phyloP scores from a whole-genome alignment of 768 basidiomycete genomes.

The Lactarius hengduanensis region DNA sequence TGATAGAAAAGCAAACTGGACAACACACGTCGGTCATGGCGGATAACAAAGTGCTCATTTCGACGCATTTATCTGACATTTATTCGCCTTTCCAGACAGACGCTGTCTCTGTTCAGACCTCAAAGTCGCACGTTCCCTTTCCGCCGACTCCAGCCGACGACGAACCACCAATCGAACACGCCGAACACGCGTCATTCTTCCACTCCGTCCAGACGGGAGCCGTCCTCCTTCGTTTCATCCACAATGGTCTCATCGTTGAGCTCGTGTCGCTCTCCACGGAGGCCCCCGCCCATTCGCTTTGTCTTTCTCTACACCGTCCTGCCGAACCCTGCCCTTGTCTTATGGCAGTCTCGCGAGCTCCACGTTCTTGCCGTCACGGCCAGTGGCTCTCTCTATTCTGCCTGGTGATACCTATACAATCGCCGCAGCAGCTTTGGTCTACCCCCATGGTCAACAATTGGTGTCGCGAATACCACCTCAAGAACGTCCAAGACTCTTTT shows the following conservation, averaged over 20 bases:
- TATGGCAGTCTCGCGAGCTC: constrained; percentile 48
- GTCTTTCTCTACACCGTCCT: constrained; percentile 71
- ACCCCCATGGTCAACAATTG: constrained; percentile 45
- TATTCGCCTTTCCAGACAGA: constrained; percentile 51
- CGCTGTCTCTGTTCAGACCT: constrained; percentile 56
- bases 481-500: constrained; percentile 43
- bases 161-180: constrained; percentile 66
- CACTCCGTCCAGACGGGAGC: constrained; percentile 59
- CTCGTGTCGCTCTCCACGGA: constrained; percentile 69
- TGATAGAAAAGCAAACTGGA: not conserved
- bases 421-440: constrained; percentile 28
- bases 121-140: constrained; percentile 52
- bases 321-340: constrained; percentile 61
- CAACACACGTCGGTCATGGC: not conserved
- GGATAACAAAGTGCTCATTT: constrained; percentile 19
- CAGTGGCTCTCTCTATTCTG: constrained; percentile 72
- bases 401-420: constrained; percentile 58
- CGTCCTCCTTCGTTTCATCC: constrained; percentile 70
- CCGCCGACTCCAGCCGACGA: constrained; percentile 41
- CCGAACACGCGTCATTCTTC: constrained; percentile 58
- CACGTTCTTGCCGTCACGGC: constrained; percentile 70
- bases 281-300: constrained; percentile 66
- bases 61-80: constrained; percentile 65
- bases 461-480: constrained; percentile 66
- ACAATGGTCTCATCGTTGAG: constrained; percentile 72